A percentile compares a stretch with the other conserved stretches of the same genome.
Evolutionary conservation across 139 green algal species (phyloP).

Genomic region (Picocystis salinarum): DNA sequence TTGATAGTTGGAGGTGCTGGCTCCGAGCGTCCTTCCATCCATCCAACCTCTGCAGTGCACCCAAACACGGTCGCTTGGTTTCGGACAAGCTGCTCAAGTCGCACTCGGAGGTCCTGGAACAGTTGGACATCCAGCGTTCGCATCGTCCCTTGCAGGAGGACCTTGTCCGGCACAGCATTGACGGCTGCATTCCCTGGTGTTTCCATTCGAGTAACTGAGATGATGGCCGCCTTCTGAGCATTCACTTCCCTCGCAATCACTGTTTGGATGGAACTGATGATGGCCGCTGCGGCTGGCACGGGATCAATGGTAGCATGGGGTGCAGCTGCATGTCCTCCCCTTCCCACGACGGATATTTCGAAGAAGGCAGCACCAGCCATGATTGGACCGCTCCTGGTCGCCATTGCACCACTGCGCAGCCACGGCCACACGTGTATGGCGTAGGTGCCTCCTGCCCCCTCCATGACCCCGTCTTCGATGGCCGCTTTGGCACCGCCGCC

Average conservation of each 20-base stretch:
- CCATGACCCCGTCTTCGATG: conserved; percentile 15
- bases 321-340: conserved; percentile 68
- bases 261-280: no score
- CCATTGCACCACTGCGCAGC: conserved; percentile 34
- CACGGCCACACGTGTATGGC: conserved; percentile 64
- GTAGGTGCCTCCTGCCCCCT: conserved; percentile 33
- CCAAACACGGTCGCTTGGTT: conserved; percentile 24
- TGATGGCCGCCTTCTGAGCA: no score
- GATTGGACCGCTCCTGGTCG: conserved; percentile 38
- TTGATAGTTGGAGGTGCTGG: conserved; percentile 69
- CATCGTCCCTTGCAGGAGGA: no score
- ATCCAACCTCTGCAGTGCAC: conserved; percentile 48
- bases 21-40: conserved; percentile 27
- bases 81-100: conserved; percentile 18
- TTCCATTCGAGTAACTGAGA: no score
- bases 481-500: conserved; percentile 33
- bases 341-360: conserved; percentile 16
- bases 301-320: conserved; percentile 61
- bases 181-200: no score
- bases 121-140: no score
- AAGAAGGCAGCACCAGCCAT: conserved; percentile 60
- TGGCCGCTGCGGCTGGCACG: not conserved
- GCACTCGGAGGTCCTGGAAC: no score
- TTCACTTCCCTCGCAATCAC: no score
- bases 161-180: no score